These are phyloP conservation scores for Plasmopara halstedii DNA, from an alignment of 352 stramenopile species.

Conservation along the genomic window DNA sequence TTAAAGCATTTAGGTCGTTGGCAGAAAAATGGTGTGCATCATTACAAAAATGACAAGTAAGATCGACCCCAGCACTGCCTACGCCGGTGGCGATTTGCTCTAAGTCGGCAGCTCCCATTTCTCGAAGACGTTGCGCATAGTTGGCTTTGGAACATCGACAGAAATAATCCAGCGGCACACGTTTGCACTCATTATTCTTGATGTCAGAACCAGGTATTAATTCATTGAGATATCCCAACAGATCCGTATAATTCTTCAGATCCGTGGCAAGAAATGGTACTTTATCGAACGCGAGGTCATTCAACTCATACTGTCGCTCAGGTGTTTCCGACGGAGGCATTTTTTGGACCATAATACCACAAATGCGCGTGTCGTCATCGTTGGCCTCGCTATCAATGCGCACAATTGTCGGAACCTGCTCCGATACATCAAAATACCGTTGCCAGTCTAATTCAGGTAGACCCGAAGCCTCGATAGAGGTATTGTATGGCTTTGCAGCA, in stretches of 20 bases:
- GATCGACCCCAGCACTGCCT: slow-evolving; percentile 44
- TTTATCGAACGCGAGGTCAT: slow-evolving; percentile 57
- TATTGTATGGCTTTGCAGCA: slow-evolving; percentile 65
- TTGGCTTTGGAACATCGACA: slow-evolving; percentile 75
- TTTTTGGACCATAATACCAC: slow-evolving; percentile 76
- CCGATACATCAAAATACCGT: slow-evolving; percentile 74
- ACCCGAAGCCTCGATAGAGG: slow-evolving; percentile 54
- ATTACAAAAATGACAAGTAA: slow-evolving; percentile 85
- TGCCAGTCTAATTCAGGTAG: slow-evolving; percentile 71
- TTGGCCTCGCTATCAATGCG: slow-evolving; percentile 52
- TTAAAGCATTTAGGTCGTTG: slow-evolving; percentile 34
- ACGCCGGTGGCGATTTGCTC: slow-evolving; percentile 41
- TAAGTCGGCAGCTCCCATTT: slow-evolving; percentile 44
- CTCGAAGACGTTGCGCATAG: slow-evolving; percentile 44
- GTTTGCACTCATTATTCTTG: slow-evolving; percentile 42
- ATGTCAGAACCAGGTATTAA: slow-evolving; percentile 66
- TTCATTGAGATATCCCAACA: slow-evolving; percentile 69
- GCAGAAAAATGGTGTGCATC: slow-evolving; percentile 60
- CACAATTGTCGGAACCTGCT: slow-evolving; percentile 81
- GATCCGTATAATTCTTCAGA: slow-evolving; percentile 41
- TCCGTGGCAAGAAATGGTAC: slow-evolving; percentile 34
- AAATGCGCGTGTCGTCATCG: slow-evolving; percentile 45
- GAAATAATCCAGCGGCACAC: slow-evolving; percentile 71
- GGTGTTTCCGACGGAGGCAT: slow-evolving; percentile 54
- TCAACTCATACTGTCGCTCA: slow-evolving; percentile 51